A percentile compares a stretch with the other conserved stretches of the same genome.
These are phyloP conservation scores for Dioscorea cayenensis DNA, from an alignment of 116 monocot genomes.

Conservation along the genomic window DNA sequence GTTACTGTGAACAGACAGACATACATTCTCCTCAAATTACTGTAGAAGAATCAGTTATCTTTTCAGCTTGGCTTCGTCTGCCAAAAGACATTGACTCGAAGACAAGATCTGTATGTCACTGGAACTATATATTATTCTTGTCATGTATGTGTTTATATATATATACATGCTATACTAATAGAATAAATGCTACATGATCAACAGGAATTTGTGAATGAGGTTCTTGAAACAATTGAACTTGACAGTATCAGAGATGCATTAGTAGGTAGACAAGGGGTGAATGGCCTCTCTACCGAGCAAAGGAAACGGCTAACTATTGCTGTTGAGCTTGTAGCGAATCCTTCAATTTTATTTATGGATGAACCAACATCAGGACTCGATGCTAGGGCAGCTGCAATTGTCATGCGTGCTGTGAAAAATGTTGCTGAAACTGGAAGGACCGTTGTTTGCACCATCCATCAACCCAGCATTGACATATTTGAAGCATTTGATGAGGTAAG, in stretches of 20 bases:
- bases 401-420: conserved; percentile 61
- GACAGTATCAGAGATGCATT: conserved; percentile 65
- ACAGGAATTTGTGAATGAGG: conserved; percentile 72
- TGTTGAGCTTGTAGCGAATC: conserved; percentile 81
- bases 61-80: conserved; percentile 78
- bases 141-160: too few species aligned
- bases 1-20: conserved; percentile 84
- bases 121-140: too few species aligned
- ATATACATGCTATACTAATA: too few species aligned
- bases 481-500: conserved; percentile 84
- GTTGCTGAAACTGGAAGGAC: conserved; percentile 50
- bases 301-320: conserved; percentile 82
- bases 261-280: conserved; percentile 68
- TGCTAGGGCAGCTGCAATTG: conserved; percentile 83
- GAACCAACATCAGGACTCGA: conserved; percentile 86
- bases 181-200: not conserved
- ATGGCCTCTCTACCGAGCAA: conserved; percentile 84
- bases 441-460: conserved; percentile 57
- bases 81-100: conserved; percentile 43
- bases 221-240: conserved; percentile 80
- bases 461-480: conserved; percentile 59
- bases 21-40: conserved; percentile 85
- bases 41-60: conserved; percentile 76
- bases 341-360: conserved; percentile 88
- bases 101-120: conserved; percentile 58